Evolutionary conservation across 2,329 filamentous ascomycete species (phyloP), one percentile per base, ranked within the genome.

Genomic region (Pseudopithomyces chartarum): DNA sequence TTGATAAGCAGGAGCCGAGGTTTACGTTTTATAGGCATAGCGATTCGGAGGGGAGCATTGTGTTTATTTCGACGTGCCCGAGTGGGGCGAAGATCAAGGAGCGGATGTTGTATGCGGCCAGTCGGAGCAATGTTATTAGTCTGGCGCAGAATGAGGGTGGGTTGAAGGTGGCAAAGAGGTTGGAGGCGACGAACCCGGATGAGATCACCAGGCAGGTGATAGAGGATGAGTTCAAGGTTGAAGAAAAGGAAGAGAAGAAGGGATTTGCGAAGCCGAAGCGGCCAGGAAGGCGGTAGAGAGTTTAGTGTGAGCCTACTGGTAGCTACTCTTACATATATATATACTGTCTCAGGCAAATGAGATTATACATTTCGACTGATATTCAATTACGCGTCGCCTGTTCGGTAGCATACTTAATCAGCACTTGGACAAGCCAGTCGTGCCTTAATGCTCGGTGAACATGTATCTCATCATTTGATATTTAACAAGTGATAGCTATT

Each of bases 61-160:
- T 94, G 6, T 95, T 95, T 79, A 87, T 95, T 71, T 94, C 92
- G 78, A 94, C 90, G 6, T 92, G 90, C 73, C 91, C 91, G 0
- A 79, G 84, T 0, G 84, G 80, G 26, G 86, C 83, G 51, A 90
- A 87, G 77, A 90, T 95, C 79, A 93, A 91, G 79, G 89, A 90
- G 77, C 84, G 90, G 61, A 96, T 96, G 91, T 77, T 95, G 69
- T 95, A 95, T 73, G 90, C 91, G 22, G 85, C 84, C 52, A 84
- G 81, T 56, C 80, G 85, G 64, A 78, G 78, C 26, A 79, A 80
- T 22, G 89, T 91, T 2, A 79, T 92, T 29, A 77, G 80, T n/a
- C 74, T 88, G 33, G 90, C 90, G 17, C 85, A 87, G 66, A 78
- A 77, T 34, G 85, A 91, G 63, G 88, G 85, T 1, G 87, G 87